Base-by-base conservation (phyloP, 148 eudicot species). In the Rhododendron vialii region DNA sequence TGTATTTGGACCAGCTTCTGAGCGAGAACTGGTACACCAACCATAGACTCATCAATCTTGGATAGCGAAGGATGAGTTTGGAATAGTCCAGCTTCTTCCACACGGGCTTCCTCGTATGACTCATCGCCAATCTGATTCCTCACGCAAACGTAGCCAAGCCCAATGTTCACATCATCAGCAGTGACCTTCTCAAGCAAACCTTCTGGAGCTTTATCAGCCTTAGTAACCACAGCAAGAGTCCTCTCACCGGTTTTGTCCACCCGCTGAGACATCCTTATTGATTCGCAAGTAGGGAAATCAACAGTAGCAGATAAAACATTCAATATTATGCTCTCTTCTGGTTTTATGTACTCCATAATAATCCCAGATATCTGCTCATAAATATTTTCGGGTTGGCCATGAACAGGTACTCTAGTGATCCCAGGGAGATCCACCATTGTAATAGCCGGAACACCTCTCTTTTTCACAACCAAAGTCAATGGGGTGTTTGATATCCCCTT, bases 351-450 rank as follows among this genome's bases (percentile, higher is more conserved):
- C 57, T 53, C 57, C 57, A 53, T 53, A 14, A 53, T 53, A 53
- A 53, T 53, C 4, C 57, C 57, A 13, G 57, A 53, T 53, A 53
- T 53, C 57, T 53, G 93, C n/a, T 91, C 93, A 76, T 91, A 90
- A 5, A 91, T 91, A 63, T 91, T 86, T 4, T 89, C 93, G 4
- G 93, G 93, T 71, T 91, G 93, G 0, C 93, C 93, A 26, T 87
- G 90, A 6, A 90, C 91, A 0, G 92, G 91, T 0, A 90, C 92
- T 28, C 92, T 87, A 13, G 92, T 91, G 67, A 91, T 91, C 8
- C 93, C 93, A 0, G 93, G 93, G 13, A 92, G 86, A 61, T 92
- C 93, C 7, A 92, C 90, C 93, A 91, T 91, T 0, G 92, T 91
- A 22, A 91, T 86, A 78, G 90, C 93, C 1, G 92, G 93, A 1